Evolutionary conservation across 1,139 yeast genomes (phyloP), one percentile per base, ranked within the genome.

Genomic region (Petasospora rhodanensis): DNA sequence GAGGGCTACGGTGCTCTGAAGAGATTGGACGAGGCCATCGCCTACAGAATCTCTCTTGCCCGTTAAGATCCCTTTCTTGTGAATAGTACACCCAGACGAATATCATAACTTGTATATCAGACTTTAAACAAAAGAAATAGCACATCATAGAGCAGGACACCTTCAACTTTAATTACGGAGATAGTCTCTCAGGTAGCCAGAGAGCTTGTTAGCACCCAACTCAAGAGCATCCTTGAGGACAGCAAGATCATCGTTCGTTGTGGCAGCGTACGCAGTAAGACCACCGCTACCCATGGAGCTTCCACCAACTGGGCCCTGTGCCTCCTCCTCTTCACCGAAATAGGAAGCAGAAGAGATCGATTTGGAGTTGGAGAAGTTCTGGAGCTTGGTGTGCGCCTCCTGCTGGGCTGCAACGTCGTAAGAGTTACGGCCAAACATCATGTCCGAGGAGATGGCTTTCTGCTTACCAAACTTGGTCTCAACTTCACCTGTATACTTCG

Each of bases 401-500:
- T 69, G 70, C 41, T 81, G 82, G 26, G 86, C 84, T 8, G 67
- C 66, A 47, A 84, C 84, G 52, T 86, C 96, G 54, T 76, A 86
- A 29, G 78, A 66, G 24, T 93, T 93, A 53, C 95, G 79, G 12
- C 96, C 96, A 57, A 91, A 91, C 56, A 75, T 77, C 61, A 87
- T 94, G 59, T 93, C 98, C 1, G 96, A 87, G 0, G 97, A 89
- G 45, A 91, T 93, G 35, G 89, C 95, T 69, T 86, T 91, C 58
- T 89, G 96, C 25, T 67, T 65, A 36, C 96, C 97, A 58, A 72
- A 91, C 60, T 87, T 85, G 53, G 71, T 73, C 26, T 74, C 74
- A 20, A 81, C 82, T 46, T 79, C 79, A 26, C 91, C 91, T 2
- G 86, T 76, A 55, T 80, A 64, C 38, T 59, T 58, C 22, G 66